Conservation (phyloP, 768 basidiomycete genomes). For the Tricholoma bakamatsutake region DNA sequence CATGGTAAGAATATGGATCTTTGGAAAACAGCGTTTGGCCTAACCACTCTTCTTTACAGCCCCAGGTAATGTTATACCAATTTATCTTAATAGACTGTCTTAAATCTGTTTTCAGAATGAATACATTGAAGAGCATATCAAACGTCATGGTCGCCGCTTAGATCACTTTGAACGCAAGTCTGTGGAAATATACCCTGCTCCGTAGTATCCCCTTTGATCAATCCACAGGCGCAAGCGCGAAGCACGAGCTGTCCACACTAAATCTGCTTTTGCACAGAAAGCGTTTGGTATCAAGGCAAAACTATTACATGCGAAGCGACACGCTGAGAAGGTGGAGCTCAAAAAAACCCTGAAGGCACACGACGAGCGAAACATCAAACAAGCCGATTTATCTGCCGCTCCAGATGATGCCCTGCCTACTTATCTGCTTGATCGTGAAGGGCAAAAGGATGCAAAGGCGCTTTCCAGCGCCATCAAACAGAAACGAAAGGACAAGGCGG, state of each 20-base stretch:
- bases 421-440: conserved; percentile 94
- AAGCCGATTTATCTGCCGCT: conserved; percentile 74
- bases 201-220: conserved; percentile 2
- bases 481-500: conserved; percentile 97
- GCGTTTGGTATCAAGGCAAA: conserved; percentile 97
- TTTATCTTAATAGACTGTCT: background rate
- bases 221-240: conserved; percentile 68
- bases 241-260: conserved; percentile 69
- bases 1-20: conserved; percentile 33
- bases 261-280: conserved; percentile 86
- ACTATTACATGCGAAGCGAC: conserved; percentile 93
- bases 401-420: conserved; percentile 92
- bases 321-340: conserved; percentile 96
- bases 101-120: conserved; percentile 66
- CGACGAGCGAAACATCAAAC: conserved; percentile 97
- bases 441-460: conserved; percentile 97
- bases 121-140: conserved; percentile 98
- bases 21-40: conserved; percentile 4
- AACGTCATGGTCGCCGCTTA: conserved; percentile 91
- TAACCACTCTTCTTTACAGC: conserved; percentile 33
- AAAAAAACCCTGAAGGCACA: conserved; percentile 99
- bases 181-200: conserved; percentile 22
- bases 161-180: conserved; percentile 96
- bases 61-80: conserved; percentile 45
- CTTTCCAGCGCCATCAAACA: conserved; percentile 96